A percentile compares a stretch with the other conserved stretches of the same genome.
These are phyloP conservation scores for Stachybotrys chlorohalonatus DNA, from an alignment of 2,329 filamentous ascomycete species.

Conservation along the genomic window DNA sequence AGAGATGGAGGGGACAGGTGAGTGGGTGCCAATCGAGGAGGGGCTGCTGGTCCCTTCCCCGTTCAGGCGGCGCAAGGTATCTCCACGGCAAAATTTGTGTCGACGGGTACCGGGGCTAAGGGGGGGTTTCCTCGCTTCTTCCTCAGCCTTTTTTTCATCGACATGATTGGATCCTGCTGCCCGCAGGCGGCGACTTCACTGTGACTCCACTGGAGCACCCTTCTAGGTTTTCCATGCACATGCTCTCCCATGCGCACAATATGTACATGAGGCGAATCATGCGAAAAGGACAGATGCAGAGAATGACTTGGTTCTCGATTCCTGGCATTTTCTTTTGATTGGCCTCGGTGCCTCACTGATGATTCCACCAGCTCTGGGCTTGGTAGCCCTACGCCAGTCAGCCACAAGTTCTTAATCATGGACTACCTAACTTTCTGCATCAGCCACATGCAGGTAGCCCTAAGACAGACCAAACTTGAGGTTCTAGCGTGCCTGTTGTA, in stretches of 20 bases:
- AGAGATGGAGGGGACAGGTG: conserved; percentile 8
- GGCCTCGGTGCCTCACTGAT: too few species aligned
- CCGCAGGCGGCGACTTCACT: neutral
- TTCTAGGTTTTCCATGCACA: neutral
- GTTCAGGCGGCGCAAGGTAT: neutral
- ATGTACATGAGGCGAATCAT: neutral
- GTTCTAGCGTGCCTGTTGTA: neutral
- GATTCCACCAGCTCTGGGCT: too few species aligned
- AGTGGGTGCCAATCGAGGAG: conserved; percentile 16
- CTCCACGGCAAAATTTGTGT: neutral
- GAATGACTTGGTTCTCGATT: too few species aligned
- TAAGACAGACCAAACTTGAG: neutral
- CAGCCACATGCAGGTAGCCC: neutral
- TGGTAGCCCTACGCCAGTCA: too few species aligned
- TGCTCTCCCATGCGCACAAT: neutral
- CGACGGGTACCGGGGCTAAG: neutral
- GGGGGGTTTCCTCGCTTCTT: neutral
- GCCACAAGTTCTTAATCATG: too few species aligned
- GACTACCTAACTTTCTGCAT: too few species aligned
- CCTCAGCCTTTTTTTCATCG: neutral
- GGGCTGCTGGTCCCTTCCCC: neutral
- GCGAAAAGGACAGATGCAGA: too few species aligned
- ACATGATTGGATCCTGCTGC: neutral
- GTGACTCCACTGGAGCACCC: neutral
- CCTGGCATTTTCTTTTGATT: too few species aligned